Percentiles rank a stretch among this genome's conserved stretches.
Conservation (phyloP, 2,329 filamentous ascomycete species). For the Claviceps purpurea region DNA sequence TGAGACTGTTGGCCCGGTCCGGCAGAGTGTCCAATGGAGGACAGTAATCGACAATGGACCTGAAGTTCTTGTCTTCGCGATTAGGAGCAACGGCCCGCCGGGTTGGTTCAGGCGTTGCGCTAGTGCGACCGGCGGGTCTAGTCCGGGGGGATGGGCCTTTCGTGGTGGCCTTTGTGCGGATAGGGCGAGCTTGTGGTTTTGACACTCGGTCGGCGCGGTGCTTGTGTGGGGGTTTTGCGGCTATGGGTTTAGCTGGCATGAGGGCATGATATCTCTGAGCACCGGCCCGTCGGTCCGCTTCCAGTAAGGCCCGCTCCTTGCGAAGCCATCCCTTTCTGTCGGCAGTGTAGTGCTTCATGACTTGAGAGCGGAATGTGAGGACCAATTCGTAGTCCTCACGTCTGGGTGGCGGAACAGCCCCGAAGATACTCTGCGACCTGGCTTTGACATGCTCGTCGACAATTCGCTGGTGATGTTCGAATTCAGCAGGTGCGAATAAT, state of each 20-base stretch:
- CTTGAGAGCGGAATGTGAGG: constrained; percentile 38
- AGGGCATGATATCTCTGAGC: constrained; percentile 26
- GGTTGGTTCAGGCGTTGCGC: constrained; percentile 36
- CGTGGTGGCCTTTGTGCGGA: constrained; percentile 8
- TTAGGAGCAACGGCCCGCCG: constrained; percentile 47
- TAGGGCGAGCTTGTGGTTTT: constrained; percentile 19
- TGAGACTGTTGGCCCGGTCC: constrained; percentile 54
- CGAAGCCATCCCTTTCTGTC: constrained; percentile 35
- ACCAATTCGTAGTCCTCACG: constrained; percentile 40
- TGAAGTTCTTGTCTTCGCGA: constrained; percentile 73
- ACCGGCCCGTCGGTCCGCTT: constrained; percentile 31
- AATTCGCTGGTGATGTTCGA: constrained; percentile 29
- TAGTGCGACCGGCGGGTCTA: constrained; percentile 22
- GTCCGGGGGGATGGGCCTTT: constrained; percentile 11
- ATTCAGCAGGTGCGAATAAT: constrained; percentile 32
- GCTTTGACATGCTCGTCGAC: constrained; percentile 37
- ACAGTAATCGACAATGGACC: constrained; percentile 56
- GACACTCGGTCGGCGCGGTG: constrained; percentile 21
- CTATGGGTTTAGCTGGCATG: constrained; percentile 27
- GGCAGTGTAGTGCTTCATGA: constrained; percentile 30
- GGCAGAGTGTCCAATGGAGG: constrained; percentile 56
- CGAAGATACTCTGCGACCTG: constrained; percentile 29
- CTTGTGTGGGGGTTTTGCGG: constrained; percentile 14
- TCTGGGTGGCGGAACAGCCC: constrained; percentile 30
- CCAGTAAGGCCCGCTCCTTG: constrained; percentile 36